A percentile compares a stretch with the other conserved stretches of the same genome.
Evolutionary conservation across 1,284 basidiomycete genomes (phyloP).

Genomic region (Schizopora paradoxa): DNA sequence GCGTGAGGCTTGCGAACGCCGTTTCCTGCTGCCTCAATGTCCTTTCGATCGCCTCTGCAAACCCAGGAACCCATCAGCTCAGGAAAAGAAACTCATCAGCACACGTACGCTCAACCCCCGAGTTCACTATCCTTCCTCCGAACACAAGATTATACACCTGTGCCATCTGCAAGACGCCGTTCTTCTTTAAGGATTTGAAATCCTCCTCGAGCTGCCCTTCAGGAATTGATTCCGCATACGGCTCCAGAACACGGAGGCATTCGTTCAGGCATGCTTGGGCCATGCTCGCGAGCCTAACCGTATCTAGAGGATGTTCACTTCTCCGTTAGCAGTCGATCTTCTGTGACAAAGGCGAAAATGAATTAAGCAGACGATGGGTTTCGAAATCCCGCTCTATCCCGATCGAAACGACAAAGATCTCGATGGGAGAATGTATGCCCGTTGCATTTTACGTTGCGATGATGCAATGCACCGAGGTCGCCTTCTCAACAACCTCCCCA

Average conservation of each 20-base stretch:
- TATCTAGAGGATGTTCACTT: not conserved
- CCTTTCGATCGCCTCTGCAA: not conserved
- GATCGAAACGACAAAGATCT: too few species aligned
- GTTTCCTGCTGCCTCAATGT: constrained; percentile 1
- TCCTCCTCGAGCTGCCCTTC: not conserved
- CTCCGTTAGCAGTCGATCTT: not conserved
- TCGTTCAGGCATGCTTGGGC: constrained; percentile 1
- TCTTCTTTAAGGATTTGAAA: not conserved
- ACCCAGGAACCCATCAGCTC: not conserved
- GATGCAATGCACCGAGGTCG: too few species aligned
- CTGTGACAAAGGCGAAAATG: too few species aligned
- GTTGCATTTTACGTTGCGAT: too few species aligned
- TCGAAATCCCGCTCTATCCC: too few species aligned
- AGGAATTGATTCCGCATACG: not conserved
- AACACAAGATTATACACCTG: constrained; percentile 3
- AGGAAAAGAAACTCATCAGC: not conserved
- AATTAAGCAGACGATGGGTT: too few species aligned
- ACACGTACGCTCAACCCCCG: not conserved
- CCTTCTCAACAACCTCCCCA: too few species aligned
- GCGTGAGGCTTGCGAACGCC: not conserved
- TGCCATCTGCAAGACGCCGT: not conserved
- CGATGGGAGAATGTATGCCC: too few species aligned
- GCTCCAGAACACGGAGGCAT: not conserved
- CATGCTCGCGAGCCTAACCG: not conserved
- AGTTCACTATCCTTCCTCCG: not conserved